Evolutionary conservation across 2,329 filamentous ascomycete species (phyloP).

Genomic region (Fulvia fulva): DNA sequence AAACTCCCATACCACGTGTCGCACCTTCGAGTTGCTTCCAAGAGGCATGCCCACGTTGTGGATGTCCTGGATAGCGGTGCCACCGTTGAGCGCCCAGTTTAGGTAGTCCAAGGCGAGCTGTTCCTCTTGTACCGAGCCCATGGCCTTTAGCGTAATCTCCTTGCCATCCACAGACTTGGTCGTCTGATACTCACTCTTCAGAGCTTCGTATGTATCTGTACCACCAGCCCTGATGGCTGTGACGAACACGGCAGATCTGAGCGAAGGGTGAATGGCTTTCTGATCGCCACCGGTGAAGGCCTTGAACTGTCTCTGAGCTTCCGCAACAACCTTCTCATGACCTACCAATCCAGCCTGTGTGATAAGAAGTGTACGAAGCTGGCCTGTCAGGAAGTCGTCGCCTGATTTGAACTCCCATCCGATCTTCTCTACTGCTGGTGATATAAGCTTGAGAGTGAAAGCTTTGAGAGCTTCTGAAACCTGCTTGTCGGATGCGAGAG

Average conservation of each 20-base stretch:
- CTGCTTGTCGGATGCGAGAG: constrained; percentile 73
- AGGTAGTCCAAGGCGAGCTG: constrained; percentile 65
- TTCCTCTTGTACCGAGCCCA: constrained; percentile 68
- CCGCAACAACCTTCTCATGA: constrained; percentile 66
- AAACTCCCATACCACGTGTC: constrained; percentile 77
- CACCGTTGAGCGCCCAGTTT: constrained; percentile 73
- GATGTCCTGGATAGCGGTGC: constrained; percentile 82
- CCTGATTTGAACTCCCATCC: constrained; percentile 78
- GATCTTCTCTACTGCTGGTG: constrained; percentile 69
- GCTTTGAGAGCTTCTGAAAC: constrained; percentile 70
- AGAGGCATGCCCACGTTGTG: constrained; percentile 75
- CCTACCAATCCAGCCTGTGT: constrained; percentile 69
- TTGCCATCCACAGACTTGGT: constrained; percentile 87
- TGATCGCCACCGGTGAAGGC: constrained; percentile 69
- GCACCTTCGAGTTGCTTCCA: constrained; percentile 67
- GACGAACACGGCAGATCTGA: constrained; percentile 76
- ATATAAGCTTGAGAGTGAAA: constrained; percentile 74
- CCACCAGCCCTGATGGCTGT: constrained; percentile 72
- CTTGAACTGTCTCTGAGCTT: constrained; percentile 75
- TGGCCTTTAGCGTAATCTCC: constrained; percentile 72
- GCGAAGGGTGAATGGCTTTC: constrained; percentile 71
- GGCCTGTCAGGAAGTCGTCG: constrained; percentile 77
- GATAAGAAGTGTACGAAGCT: constrained; percentile 80
- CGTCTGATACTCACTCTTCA: constrained; percentile 80
- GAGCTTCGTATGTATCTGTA: constrained; percentile 63